Base-by-base conservation (phyloP, 192 early-diverging fungal species). In the Mortierella claussenii region DNA sequence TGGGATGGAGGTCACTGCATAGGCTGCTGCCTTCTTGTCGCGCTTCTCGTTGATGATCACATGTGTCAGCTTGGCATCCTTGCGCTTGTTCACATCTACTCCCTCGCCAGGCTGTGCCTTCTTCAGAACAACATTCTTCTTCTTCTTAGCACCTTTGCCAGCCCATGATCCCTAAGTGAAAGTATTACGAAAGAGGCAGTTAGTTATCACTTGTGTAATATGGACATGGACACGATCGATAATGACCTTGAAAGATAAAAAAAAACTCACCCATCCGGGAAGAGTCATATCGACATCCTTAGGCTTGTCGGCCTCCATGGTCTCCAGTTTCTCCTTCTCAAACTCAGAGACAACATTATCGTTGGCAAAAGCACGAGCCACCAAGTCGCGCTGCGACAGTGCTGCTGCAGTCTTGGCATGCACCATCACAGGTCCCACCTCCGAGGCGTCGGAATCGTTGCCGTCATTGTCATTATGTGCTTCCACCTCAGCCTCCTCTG, bases 11-110 rank as follows among this genome's bases (percentile, higher is more conserved):
- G 82, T 81, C 34, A 86, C 84, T 55, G 89, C 86, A 69, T 94
- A 95, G 76, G 92, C 93, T 13, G 85, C 80, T 1, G 91, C 74
- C 88, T 95, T 95, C 78, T 95, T 95, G 65, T 86, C 78, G 11
- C 83, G 73, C 63, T 86, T 92, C 78, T 99, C 96, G 82, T 92
- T 97, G 68, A 99, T 96, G 60, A 99, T 97, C 10, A 98, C 97
- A 81, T 95, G 79, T 27, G 86, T 70, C 34, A 96, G 68, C 67
- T 94, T 92, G 32, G 83, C 81, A 73, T 96, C 83, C 68, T 90
- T 85, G 55, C 87, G 87, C 62, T 89, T 86, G 67, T 88, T 88
- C 28, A 84, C 66, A 30, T 85, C 81, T 9, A 93, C 65, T 24
- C 89, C 90, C 2, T 84, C 81, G 24, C 90, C 89, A 12, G 84